Base-by-base conservation (phyloP, 495 filamentous ascomycete genomes). In the Aspergillus carlsbadensis region DNA sequence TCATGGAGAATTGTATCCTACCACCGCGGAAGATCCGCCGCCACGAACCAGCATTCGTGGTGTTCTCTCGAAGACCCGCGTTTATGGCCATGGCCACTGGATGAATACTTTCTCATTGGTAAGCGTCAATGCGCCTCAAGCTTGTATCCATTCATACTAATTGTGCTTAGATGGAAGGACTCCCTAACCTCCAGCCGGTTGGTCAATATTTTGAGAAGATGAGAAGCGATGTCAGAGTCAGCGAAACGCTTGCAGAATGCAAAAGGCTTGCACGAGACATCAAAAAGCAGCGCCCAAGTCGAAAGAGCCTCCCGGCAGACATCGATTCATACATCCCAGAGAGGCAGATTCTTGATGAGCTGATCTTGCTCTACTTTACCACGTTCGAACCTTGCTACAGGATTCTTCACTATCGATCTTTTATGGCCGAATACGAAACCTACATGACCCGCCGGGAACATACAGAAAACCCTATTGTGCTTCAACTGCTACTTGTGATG, bases 301-400 rank as follows among this genome's bases (percentile, higher is more conserved):
- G 69, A 29, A 42, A 53, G 6, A 17, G 20, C 33, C 58, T 72
- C 10, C 60, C 69, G 14, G n/a, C 49, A 3, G 64, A 57, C 10
- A 36, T 70, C 1, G 35, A 62, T 51, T 46, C 18, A 1, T 61
- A 52, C 4, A 49, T 72, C 17, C 69, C 67, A 1, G 35, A 41
- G 5, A 69, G 65, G 5, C 65, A 62, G 29, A 47, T 81, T 17
- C 66, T 74, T 10, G 74, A 83, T 51, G 50, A 62, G 13, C 59
- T 81, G 61, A 65, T 74, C 0, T 31, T 50, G 11, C 47, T 73
- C 0, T 85, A 84, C 58, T 79, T 82, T 22, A 47, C 40, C 10
- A 72, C 70, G 0, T 79, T 77, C 54, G 81, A 85, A 55, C 70
- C 71, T 0, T 70, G 67, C n/a, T 67, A 77, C 43, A 67, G 77